Evolutionary conservation across 331 rosid species (phyloP).

Genomic region (Quercus tomentella): DNA sequence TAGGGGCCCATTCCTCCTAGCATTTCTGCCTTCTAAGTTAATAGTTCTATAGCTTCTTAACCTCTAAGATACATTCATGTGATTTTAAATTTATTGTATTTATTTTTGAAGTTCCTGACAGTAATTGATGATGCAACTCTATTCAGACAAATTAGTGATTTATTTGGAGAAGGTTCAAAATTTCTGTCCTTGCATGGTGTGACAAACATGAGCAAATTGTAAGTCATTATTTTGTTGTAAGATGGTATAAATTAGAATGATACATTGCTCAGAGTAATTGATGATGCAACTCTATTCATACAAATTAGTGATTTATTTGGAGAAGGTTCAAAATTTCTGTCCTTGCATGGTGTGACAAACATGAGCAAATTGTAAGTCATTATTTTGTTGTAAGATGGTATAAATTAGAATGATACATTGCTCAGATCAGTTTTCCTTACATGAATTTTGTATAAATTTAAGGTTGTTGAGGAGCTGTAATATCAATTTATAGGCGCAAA

Average conservation of each 20-base stretch:
- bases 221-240: not conserved
- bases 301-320: too few relatives aligned
- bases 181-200: not conserved
- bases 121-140: not conserved
- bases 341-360: too few relatives aligned
- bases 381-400: too few relatives aligned
- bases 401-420: too few relatives aligned
- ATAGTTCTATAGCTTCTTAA: too few relatives aligned
- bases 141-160: not conserved
- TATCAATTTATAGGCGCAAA: not conserved
- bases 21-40: not conserved
- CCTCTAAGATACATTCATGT: too few relatives aligned
- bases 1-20: slow-evolving; percentile 35
- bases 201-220: not conserved
- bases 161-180: not conserved
- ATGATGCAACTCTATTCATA: too few relatives aligned
- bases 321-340: too few relatives aligned
- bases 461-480: not conserved
- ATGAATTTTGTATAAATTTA: not conserved
- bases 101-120: not conserved
- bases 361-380: too few relatives aligned
- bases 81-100: too few relatives aligned
- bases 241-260: not conserved
- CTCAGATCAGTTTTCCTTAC: not conserved
- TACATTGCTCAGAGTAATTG: too few relatives aligned